Evolutionary conservation across 2,329 filamentous ascomycete genomes (phyloP).

Genomic region (Cordyceps pruinosa): DNA sequence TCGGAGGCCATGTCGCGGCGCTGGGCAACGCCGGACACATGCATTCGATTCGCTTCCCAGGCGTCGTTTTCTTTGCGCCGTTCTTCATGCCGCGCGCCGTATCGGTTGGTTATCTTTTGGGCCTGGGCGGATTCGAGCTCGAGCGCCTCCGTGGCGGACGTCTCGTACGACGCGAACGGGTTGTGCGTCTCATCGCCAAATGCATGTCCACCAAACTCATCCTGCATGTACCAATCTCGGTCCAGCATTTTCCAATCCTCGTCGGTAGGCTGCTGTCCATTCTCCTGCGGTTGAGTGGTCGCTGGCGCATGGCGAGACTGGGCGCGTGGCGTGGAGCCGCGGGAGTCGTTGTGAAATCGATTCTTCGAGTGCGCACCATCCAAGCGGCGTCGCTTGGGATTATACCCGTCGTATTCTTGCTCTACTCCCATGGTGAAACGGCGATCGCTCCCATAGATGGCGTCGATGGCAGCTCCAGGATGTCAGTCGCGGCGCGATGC

Average conservation of each 20-base stretch:
- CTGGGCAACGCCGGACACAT: slow-evolving; percentile 92
- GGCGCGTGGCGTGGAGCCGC: slow-evolving; percentile 27
- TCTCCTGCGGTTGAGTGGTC: slow-evolving; percentile 22
- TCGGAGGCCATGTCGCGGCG: slow-evolving; percentile 72
- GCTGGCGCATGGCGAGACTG: slow-evolving; percentile 37
- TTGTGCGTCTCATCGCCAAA: slow-evolving; percentile 92
- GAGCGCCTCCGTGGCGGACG: slow-evolving; percentile 64
- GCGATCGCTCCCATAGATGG: not conserved
- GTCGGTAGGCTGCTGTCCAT: slow-evolving; percentile 56
- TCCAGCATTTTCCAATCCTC: slow-evolving; percentile 72
- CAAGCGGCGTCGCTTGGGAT: slow-evolving; percentile 32
- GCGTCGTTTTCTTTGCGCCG: slow-evolving; percentile 93
- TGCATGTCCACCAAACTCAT: slow-evolving; percentile 72
- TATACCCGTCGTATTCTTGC: slow-evolving; percentile 31
- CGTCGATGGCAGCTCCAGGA: not conserved
- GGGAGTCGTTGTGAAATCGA: slow-evolving; percentile 27
- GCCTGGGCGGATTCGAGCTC: slow-evolving; percentile 70
- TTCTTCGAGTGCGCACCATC: slow-evolving; percentile 25
- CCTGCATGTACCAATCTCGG: slow-evolving; percentile 86
- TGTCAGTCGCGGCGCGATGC: not conserved
- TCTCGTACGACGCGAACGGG: slow-evolving; percentile 74
- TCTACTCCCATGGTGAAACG: slow-evolving; percentile 26
- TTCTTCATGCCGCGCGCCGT: slow-evolving; percentile 65
- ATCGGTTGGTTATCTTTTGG: slow-evolving; percentile 72
- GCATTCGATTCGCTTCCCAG: slow-evolving; percentile 98